phyloP scores from a whole-genome alignment of 257 asterid genomes.

The Penstemon eatonii region DNA sequence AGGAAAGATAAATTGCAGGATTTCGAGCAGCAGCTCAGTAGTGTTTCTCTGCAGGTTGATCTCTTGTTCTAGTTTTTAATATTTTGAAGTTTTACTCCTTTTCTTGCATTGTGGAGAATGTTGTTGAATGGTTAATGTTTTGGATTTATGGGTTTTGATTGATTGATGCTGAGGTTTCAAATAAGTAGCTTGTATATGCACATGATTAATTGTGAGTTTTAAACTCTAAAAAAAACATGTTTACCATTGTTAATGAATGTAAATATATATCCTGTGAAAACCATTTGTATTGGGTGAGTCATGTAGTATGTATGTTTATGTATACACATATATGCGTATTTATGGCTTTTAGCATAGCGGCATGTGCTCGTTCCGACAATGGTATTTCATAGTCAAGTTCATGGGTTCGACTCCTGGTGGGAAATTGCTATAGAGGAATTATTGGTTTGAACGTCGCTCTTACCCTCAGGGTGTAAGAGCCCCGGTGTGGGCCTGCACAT shows the following conservation, averaged over 20 bases:
- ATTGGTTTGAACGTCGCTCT: too few species aligned
- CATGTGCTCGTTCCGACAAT: too few species aligned
- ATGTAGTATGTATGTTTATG: too few species aligned
- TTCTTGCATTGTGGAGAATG: constrained; percentile 2
- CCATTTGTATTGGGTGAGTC: constrained; percentile 7
- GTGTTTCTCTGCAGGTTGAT: constrained; percentile 88
- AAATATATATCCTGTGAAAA: not conserved
- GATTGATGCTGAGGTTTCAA: not conserved
- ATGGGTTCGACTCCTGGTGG: too few species aligned
- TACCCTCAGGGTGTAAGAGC: too few species aligned
- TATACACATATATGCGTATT: too few species aligned
- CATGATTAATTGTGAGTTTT: not conserved
- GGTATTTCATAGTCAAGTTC: too few species aligned
- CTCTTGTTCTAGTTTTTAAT: constrained; percentile 18
- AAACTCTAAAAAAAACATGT: not conserved
- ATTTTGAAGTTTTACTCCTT: not conserved
- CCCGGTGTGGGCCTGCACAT: too few species aligned
- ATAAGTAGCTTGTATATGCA: not conserved
- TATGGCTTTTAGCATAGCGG: too few species aligned
- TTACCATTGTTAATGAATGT: constrained; percentile 13
- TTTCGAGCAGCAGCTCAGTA: constrained; percentile 80
- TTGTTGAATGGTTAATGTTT: constrained; percentile 2
- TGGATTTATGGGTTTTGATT: constrained; percentile 13
- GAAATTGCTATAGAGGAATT: too few species aligned
- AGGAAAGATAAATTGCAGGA: constrained; percentile 71